phyloP scores from a whole-genome alignment of 2,329 filamentous ascomycete species.

The Pyrenophora seminiperda region DNA sequence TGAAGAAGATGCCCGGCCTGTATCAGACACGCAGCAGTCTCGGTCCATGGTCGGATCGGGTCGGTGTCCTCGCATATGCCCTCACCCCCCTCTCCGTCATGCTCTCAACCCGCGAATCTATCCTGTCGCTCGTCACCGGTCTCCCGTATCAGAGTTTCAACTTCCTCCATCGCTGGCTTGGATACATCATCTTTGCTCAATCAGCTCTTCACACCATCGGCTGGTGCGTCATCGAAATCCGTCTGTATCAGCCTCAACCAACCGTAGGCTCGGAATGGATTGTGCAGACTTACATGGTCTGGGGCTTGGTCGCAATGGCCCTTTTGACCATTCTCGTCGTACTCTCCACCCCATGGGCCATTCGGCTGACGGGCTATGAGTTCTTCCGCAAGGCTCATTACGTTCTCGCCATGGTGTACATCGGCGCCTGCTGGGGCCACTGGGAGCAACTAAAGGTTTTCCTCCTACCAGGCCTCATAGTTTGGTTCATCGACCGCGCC shows the following conservation, averaged over 20 bases:
- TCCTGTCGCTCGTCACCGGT: constrained; percentile 72
- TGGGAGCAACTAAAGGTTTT: constrained; percentile 63
- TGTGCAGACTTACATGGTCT: constrained; percentile 70
- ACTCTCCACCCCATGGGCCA: constrained; percentile 64
- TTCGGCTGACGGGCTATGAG: constrained; percentile 73
- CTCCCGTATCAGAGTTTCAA: constrained; percentile 76
- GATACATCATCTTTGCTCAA: constrained; percentile 73
- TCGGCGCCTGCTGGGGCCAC: constrained; percentile 77
- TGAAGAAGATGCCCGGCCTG: constrained; percentile 59
- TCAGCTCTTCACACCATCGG: constrained; percentile 70
- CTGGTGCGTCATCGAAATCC: constrained; percentile 70
- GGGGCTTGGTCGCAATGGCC: constrained; percentile 71
- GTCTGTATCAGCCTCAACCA: constrained; percentile 75
- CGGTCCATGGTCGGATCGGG: constrained; percentile 70
- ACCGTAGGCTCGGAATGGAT: constrained; percentile 62
- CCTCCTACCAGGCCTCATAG: constrained; percentile 58
- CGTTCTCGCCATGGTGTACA: constrained; percentile 72
- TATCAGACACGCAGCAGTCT: constrained; percentile 69
- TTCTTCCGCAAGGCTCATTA: constrained; percentile 78
- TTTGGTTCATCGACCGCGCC: constrained; percentile 69
- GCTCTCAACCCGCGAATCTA: constrained; percentile 70
- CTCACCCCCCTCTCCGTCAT: constrained; percentile 73
- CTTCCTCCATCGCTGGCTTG: constrained; percentile 69
- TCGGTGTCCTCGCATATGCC: constrained; percentile 74
- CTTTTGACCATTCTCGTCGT: constrained; percentile 66